Conservation (phyloP, 2,329 filamentous ascomycete genomes). For the Pseudogymnoascus sp. region DNA sequence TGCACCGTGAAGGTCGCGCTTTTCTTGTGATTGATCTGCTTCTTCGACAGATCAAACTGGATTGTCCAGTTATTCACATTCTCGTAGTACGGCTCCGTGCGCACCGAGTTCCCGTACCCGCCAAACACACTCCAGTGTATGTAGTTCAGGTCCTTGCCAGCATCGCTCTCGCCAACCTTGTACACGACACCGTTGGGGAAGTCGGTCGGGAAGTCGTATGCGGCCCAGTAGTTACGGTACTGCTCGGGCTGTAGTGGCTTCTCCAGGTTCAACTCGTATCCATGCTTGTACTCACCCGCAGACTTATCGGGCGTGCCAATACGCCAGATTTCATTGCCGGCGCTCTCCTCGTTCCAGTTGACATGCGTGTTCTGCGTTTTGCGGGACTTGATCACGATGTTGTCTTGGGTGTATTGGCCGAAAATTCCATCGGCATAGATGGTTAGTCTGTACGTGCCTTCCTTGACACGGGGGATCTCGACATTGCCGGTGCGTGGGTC, state of each 20-base stretch:
- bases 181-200: constrained; percentile 53
- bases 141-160: constrained; percentile 49
- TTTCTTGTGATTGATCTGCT: constrained; percentile 35
- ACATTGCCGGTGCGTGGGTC: constrained; percentile 37
- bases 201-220: constrained; percentile 51
- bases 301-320: constrained; percentile 56
- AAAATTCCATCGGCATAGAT: constrained; percentile 56
- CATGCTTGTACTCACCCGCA: constrained; percentile 53
- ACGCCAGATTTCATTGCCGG: constrained; percentile 53
- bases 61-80: constrained; percentile 55
- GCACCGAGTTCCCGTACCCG: constrained; percentile 41
- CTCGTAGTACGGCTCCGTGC: constrained; percentile 36
- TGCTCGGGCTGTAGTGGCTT: constrained; percentile 47
- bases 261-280: constrained; percentile 40
- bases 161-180: constrained; percentile 45
- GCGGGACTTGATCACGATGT: constrained; percentile 35
- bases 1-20: constrained; percentile 55
- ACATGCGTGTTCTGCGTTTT: constrained; percentile 33
- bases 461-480: constrained; percentile 45
- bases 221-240: constrained; percentile 54
- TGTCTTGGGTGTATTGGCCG: constrained; percentile 50
- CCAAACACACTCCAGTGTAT: constrained; percentile 60
- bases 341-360: constrained; percentile 46
- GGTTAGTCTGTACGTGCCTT: constrained; percentile 53
- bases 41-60: constrained; percentile 39